A percentile compares a stretch with the other conserved stretches of the same genome.
Conservation (phyloP, 2,329 filamentous ascomycete genomes). For the Myriosclerotinia curreyana region DNA sequence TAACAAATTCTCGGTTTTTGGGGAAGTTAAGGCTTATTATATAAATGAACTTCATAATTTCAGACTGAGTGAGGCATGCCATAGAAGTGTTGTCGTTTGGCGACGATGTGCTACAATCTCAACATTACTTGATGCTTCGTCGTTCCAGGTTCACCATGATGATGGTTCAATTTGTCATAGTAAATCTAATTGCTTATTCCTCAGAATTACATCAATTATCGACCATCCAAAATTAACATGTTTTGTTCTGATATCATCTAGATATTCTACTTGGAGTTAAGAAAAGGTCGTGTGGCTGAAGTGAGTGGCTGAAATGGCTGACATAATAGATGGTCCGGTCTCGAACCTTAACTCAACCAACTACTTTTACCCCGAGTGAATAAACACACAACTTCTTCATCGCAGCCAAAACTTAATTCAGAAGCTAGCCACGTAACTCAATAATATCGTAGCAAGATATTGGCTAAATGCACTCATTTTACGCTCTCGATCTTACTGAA, state of each 20-base stretch:
- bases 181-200: background rate
- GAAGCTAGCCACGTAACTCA: background rate
- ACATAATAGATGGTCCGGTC: constrained; percentile 3
- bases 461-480: constrained; percentile 7
- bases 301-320: background rate
- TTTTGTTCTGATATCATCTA: no score
- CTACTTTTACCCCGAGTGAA: constrained; percentile 5
- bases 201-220: background rate
- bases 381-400: constrained; percentile 1
- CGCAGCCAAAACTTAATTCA: background rate
- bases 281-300: background rate
- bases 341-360: constrained; percentile 5
- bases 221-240: background rate
- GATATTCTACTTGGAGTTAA: no score
- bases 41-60: background rate
- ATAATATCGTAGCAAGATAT: background rate
- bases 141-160: background rate
- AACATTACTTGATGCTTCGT: background rate
- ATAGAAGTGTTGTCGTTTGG: background rate
- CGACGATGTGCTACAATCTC: background rate
- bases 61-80: background rate
- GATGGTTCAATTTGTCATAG: background rate
- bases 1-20: no score
- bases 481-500: background rate
- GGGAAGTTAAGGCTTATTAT: no score